These are phyloP conservation scores for Gonium pectorale DNA, from an alignment of 139 green algal species.

Conservation along the genomic window DNA sequence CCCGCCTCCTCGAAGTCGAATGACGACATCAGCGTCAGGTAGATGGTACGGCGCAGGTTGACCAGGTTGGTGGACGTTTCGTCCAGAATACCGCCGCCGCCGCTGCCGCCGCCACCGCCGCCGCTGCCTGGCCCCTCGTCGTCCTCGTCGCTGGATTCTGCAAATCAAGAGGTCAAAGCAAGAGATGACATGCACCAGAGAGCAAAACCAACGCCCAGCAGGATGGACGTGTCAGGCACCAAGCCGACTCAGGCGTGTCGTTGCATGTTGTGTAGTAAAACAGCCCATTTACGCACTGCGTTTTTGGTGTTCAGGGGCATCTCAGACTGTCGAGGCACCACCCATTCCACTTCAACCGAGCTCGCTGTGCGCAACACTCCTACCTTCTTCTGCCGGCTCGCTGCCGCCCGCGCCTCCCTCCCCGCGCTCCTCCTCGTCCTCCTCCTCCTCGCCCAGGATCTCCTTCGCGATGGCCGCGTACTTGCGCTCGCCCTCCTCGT, in stretches of 20 bases:
- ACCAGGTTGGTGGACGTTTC: conserved; percentile 93
- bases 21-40: conserved; percentile 98
- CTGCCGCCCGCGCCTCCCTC: conserved; percentile 8
- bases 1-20: conserved; percentile 99
- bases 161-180: background rate
- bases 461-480: conserved; percentile 90
- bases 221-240: too few relatives aligned
- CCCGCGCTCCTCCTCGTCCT: conserved; percentile 45
- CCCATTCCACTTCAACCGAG: too few relatives aligned
- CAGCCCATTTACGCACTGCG: too few relatives aligned
- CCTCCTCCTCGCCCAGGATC: conserved; percentile 87
- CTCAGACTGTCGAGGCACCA: too few relatives aligned
- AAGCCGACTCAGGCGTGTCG: too few relatives aligned
- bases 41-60: conserved; percentile 98
- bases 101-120: background rate
- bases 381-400: conserved; percentile 43
- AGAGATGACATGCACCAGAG: too few relatives aligned
- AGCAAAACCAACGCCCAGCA: too few relatives aligned
- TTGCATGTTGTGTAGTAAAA: too few relatives aligned
- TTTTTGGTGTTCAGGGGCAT: too few relatives aligned
- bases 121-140: conserved; percentile 59
- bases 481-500: conserved; percentile 76
- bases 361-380: too few relatives aligned
- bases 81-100: conserved; percentile 56
- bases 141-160: conserved; percentile 56